These are phyloP conservation scores for Pythium plurisporium DNA, from an alignment of 352 stramenopile genomes.

Conservation along the genomic window DNA sequence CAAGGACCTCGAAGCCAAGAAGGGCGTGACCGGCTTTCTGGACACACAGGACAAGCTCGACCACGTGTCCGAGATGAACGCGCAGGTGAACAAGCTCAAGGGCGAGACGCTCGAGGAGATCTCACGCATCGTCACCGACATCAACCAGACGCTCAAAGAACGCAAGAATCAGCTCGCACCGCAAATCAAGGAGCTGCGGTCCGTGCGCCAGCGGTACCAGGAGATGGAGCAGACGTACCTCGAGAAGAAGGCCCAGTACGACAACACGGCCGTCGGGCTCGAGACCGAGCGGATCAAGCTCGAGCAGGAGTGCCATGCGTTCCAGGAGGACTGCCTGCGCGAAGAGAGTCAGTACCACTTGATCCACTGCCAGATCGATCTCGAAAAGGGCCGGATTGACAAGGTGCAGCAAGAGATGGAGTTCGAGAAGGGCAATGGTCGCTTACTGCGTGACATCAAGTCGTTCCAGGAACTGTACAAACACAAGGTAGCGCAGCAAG, in stretches of 20 bases:
- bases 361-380: constrained; percentile 68
- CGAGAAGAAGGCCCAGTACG: constrained; percentile 86
- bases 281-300: constrained; percentile 88
- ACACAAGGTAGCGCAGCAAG: constrained; percentile 88
- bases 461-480: constrained; percentile 90
- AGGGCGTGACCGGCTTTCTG: constrained; percentile 82
- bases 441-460: constrained; percentile 83
- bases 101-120: constrained; percentile 93
- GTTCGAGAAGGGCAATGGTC: constrained; percentile 78
- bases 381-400: constrained; percentile 71
- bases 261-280: constrained; percentile 83
- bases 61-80: constrained; percentile 83
- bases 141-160: constrained; percentile 89
- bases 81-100: constrained; percentile 89
- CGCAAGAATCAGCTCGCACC: constrained; percentile 91
- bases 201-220: constrained; percentile 84
- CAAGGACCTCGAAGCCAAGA: constrained; percentile 76
- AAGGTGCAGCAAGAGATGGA: constrained; percentile 85
- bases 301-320: constrained; percentile 84
- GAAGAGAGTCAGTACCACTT: constrained; percentile 87
- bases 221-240: constrained; percentile 88
- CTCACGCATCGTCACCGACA: constrained; percentile 87
- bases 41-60: constrained; percentile 88
- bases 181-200: constrained; percentile 90
- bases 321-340: constrained; percentile 85